phyloP scores from a whole-genome alignment of 2,329 filamentous ascomycete species.

The Monosporascus cannonballus region DNA sequence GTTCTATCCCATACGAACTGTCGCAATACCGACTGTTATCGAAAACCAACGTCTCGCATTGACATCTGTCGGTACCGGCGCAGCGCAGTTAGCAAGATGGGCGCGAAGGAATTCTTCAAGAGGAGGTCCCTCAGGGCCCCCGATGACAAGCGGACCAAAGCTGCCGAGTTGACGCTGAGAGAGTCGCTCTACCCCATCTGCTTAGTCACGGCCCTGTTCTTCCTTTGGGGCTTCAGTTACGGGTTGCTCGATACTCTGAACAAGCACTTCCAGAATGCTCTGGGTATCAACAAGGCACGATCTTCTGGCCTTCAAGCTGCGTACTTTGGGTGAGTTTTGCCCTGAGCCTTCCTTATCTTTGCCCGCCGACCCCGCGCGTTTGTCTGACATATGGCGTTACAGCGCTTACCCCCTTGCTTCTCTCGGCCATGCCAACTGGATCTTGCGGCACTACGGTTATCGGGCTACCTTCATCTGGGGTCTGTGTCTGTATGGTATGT shows the following conservation, averaged over 20 bases:
- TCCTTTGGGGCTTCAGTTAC: conserved; percentile 57
- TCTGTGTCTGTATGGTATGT: conserved; percentile 54
- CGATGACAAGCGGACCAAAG: conserved; percentile 42
- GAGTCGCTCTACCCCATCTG: conserved; percentile 61
- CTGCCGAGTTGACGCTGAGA: conserved; percentile 58
- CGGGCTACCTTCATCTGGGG: conserved; percentile 62
- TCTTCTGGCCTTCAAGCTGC: conserved; percentile 58
- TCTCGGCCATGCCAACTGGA: conserved; percentile 54
- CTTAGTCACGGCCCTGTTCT: conserved; percentile 61
- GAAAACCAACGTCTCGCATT: too few relatives aligned
- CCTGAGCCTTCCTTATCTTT: neutral
- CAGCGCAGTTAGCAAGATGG: conserved; percentile 26
- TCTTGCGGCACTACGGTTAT: conserved; percentile 58
- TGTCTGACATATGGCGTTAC: conserved; percentile 4
- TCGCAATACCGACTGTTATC: too few relatives aligned
- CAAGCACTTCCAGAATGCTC: conserved; percentile 50
- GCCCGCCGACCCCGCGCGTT: neutral
- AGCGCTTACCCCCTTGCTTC: conserved; percentile 66
- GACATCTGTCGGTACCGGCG: too few relatives aligned
- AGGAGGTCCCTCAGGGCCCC: conserved; percentile 32
- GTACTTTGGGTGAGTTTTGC: conserved; percentile 51
- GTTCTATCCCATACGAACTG: too few relatives aligned
- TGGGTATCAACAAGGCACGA: conserved; percentile 47
- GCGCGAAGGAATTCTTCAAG: conserved; percentile 37
- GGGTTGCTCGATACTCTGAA: conserved; percentile 47